Percentiles rank a stretch among this genome's conserved stretches.
Evolutionary conservation across 192 early-diverging fungal species (phyloP).

Genomic region (Coemansia sp.): DNA sequence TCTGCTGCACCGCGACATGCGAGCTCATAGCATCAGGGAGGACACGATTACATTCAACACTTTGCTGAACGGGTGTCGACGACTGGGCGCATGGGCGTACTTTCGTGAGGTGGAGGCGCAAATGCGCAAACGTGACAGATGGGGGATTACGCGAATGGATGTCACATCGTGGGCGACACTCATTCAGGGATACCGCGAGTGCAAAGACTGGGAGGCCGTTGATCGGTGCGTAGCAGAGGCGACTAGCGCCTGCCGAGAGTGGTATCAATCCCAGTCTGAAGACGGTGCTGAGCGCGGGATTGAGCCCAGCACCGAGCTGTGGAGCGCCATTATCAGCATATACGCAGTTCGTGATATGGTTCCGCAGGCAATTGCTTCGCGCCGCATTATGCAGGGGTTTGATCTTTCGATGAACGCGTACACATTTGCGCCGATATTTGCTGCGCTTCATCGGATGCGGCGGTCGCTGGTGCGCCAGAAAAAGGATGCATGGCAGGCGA

Average conservation of each 20-base stretch:
- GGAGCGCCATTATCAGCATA: constrained; percentile 32
- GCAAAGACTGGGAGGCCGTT: constrained; percentile 35
- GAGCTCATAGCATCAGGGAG: constrained; percentile 26
- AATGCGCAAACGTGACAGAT: constrained; percentile 31
- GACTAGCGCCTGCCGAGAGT: constrained; percentile 18
- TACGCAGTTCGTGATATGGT: constrained; percentile 46
- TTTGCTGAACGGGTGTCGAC: constrained; percentile 45
- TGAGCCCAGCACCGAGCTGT: constrained; percentile 29
- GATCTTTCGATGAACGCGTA: constrained; percentile 21
- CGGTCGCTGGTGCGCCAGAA: constrained; percentile 10
- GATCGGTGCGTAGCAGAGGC: constrained; percentile 28
- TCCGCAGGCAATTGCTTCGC: constrained; percentile 31
- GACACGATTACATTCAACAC: constrained; percentile 50
- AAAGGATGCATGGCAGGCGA: constrained; percentile 21
- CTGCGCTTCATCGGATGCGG: constrained; percentile 37
- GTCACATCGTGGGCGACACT: constrained; percentile 43
- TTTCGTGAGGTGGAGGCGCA: constrained; percentile 35
- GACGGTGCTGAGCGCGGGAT: constrained; percentile 5
- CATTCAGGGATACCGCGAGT: constrained; percentile 36
- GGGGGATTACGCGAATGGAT: constrained; percentile 46
- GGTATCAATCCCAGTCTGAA: constrained; percentile 14
- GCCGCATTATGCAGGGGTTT: constrained; percentile 25
- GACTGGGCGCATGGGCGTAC: constrained; percentile 24
- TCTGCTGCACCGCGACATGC: constrained; percentile 32
- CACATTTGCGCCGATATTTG: constrained; percentile 39